Base-by-base conservation (phyloP, 2,329 filamentous ascomycete species). In the Fusarium sp. region DNA sequence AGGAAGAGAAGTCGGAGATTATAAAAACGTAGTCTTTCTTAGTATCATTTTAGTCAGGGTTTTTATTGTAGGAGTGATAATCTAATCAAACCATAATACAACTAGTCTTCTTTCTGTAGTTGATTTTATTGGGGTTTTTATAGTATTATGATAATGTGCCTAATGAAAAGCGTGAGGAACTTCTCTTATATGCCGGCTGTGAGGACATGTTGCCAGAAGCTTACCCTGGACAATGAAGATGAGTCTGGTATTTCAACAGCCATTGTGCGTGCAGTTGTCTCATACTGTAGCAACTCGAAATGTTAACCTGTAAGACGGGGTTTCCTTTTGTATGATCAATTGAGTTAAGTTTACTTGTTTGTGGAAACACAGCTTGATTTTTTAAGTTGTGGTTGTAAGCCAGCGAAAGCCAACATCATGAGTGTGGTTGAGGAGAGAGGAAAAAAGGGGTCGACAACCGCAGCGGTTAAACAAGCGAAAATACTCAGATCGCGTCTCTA, bases 381-480 rank as follows among this genome's bases (percentile, higher is more conserved):
- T 15, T 33, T 3, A 10, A 36, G 27, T 12, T 12, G 20, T 33
- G 17, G 4, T 2, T 7, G 15, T 14, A 20, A 15, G 33, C 18
- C 10, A 15, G 31, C 33, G 14, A 10, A 18, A n/a, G 29, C 5
- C 25, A 18, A 8, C 18, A 27, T 27, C 14, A 25, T 35, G 31
- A 14, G 20, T 13, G 27, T 7, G 13, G 27, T 33, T 22, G 41
- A 22, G 17, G 20, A 36, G 29, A 38, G 20, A 5, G 14, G 10
- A 22, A 42, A 60, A 41, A 14, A 29, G 65, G 58, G n/a, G 31
- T 47, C 22, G 10, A 38, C 29, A 20, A 27, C 49, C 35, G 25
- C 15, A 29, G 35, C 22, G n/a, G 27, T 25, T n/a, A 64, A 53
- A 58, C 50, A 33, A 38, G 31, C 20, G 14, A 33, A 64, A 57